These are phyloP conservation scores for Mucor circinelloides DNA, from an alignment of 371 early-diverging fungal genomes.

Conservation along the genomic window DNA sequence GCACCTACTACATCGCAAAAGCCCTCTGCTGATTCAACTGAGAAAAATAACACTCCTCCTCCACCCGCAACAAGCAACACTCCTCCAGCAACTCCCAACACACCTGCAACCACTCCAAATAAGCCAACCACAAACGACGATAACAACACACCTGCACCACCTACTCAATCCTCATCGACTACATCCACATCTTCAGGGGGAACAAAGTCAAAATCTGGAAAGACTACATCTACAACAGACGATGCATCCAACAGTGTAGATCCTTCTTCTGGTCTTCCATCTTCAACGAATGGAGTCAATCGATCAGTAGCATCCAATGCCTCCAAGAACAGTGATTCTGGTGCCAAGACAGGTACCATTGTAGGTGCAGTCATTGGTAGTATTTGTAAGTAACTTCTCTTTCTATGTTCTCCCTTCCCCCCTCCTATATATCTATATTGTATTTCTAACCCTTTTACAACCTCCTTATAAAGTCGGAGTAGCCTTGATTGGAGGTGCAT, in stretches of 20 bases:
- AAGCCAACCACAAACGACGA: constrained; percentile 2
- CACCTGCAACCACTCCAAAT: constrained; percentile 3
- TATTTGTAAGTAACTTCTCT: constrained; percentile 33
- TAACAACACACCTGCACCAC: constrained; percentile 3
- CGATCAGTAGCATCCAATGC: constrained; percentile 2
- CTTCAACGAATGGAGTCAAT: constrained; percentile 3
- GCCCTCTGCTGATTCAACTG: constrained; percentile 7
- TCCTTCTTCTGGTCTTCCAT: background rate
- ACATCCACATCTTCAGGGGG: background rate
- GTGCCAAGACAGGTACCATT: constrained; percentile 34
- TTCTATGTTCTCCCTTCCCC: background rate
- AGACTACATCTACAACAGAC: background rate
- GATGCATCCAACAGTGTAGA: background rate
- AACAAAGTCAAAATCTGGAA: background rate
- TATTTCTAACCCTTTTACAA: background rate
- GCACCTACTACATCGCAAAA: constrained; percentile 7
- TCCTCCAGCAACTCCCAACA: background rate
- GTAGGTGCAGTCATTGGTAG: constrained; percentile 46
- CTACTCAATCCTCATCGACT: constrained; percentile 1
- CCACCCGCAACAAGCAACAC: background rate
- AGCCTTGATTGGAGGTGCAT: constrained; percentile 46
- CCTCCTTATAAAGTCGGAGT: constrained; percentile 34
- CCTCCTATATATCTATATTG: background rate
- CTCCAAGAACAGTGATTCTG: constrained; percentile 3
- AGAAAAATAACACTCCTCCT: background rate